Evolutionary conservation across 2,329 filamentous ascomycete genomes (phyloP), one percentile per base, ranked within the genome.

Genomic region (Fusarium illudens): DNA sequence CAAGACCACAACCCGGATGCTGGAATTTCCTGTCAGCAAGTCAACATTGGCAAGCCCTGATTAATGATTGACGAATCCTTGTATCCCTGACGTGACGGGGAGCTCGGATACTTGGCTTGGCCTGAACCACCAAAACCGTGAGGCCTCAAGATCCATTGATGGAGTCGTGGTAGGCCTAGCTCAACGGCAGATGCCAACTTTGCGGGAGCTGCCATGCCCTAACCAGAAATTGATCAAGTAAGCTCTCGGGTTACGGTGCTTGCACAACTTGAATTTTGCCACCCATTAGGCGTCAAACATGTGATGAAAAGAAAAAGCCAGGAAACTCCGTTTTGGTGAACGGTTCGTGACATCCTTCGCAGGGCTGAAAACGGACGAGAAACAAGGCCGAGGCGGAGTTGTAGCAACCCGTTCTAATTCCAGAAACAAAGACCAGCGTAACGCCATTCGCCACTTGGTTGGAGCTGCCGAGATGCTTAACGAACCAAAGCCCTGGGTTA

Each of bases 321-420:
- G 58, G 25, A 25, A 25, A 34, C 52, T 50, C 42, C 42, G 20
- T 53, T 42, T 17, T 42, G 15, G 37, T 51, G 44, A 52, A 59
- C 42, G 19, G 52, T 67, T 58, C 64, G 22, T 55, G 27, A 33
- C 22, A 25, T 49, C 33, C 15, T 19, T 30, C 22, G 37, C 63
- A 70, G 59, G 67, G 46, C 66, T 67, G 63, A 67, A 48, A 57
- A 59, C 34, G 50, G 57, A 46, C 9, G 13, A 50, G 17, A 55
- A 50, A 34, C n/a, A 46, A 48, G 39, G 17, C 25, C 34, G 32
- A 44, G 49, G 33, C 33, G 29, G 30, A 51, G 34, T 44, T 49
- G 36, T 29, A 36, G 53, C 50, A 10, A 13, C 54, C 50, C 42
- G 32, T 61, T 67, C 59, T 57, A 44, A 42, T 52, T 52, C 42